These are phyloP conservation scores for Pueraria montana DNA, from an alignment of 306 rosid species.

Conservation along the genomic window DNA sequence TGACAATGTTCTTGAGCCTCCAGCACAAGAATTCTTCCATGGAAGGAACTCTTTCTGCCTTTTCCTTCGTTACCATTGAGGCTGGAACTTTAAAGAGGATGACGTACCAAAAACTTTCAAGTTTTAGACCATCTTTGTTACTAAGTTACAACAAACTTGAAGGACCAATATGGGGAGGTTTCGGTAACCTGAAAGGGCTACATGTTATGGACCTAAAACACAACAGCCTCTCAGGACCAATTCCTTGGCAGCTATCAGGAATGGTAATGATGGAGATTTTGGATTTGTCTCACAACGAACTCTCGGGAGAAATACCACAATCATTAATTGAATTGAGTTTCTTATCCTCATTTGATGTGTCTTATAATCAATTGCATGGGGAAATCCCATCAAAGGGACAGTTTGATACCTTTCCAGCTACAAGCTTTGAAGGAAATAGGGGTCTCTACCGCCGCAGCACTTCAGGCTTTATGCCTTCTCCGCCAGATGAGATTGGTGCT, in stretches of 20 bases:
- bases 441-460: slow-evolving; percentile 15
- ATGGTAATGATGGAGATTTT: slow-evolving; percentile 52
- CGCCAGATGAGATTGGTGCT: neutral
- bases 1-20: slow-evolving; percentile 39
- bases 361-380: slow-evolving; percentile 48
- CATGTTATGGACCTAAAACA: too few species aligned
- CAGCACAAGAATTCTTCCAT: slow-evolving; percentile 29
- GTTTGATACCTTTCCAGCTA: slow-evolving; percentile 47
- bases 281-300: slow-evolving; percentile 50
- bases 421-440: slow-evolving; percentile 46
- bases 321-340: slow-evolving; percentile 34
- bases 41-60: neutral
- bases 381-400: slow-evolving; percentile 44
- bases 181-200: too few species aligned
- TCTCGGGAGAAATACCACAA: slow-evolving; percentile 43
- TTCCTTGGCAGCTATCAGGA: slow-evolving; percentile 41
- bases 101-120: slow-evolving; percentile 39
- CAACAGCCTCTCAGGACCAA: slow-evolving; percentile 42
- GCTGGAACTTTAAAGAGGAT: neutral
- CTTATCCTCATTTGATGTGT: slow-evolving; percentile 48
- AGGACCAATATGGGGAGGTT: too few species aligned
- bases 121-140: slow-evolving; percentile 38
- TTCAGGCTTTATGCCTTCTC: slow-evolving; percentile 12
- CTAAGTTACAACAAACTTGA: slow-evolving; percentile 50
- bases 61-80: neutral